Evolutionary conservation across 2,329 filamentous ascomycete species (phyloP).

Genomic region (Alternaria brassicicola): DNA sequence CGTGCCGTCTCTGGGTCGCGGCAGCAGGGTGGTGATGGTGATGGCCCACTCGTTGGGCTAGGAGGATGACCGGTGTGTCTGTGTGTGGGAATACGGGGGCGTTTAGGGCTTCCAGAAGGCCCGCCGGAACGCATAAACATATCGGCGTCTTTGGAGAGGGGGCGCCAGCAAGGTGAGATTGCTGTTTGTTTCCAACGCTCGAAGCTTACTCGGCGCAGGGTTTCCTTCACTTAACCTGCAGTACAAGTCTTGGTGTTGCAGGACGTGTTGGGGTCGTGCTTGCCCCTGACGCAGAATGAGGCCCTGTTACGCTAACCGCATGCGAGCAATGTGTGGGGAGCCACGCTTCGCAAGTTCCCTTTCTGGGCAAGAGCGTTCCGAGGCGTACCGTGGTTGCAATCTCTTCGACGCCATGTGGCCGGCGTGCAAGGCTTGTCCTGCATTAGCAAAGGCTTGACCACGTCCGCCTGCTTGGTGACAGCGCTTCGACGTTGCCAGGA

Average conservation of each 20-base stretch:
- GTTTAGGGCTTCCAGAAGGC: constrained; percentile 2
- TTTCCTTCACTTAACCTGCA: constrained; percentile 4
- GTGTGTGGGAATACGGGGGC: constrained; percentile 13
- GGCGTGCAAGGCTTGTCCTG: constrained; percentile 27
- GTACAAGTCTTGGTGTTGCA: not conserved
- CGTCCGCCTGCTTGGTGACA: constrained; percentile 12
- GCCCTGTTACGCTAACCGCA: constrained; percentile 19
- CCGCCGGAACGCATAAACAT: not conserved
- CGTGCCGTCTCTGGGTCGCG: not conserved
- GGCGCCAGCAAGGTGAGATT: not conserved
- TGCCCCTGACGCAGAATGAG: constrained; percentile 14
- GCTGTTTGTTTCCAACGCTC: not conserved
- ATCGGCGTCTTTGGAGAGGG: not conserved
- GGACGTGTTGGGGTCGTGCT: not conserved
- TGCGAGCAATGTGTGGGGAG: constrained; percentile 14
- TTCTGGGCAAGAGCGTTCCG: constrained; percentile 2
- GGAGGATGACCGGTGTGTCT: constrained; percentile 1
- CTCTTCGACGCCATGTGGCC: constrained; percentile 7
- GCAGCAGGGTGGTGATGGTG: constrained; percentile 3
- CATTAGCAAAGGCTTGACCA: constrained; percentile 25
- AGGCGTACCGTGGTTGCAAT: constrained; percentile 17
- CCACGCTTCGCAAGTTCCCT: not conserved
- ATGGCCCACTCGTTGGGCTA: not conserved
- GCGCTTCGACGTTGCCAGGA: constrained; percentile 14
- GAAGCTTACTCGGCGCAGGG: not conserved